Evolutionary conservation across 2,329 filamentous ascomycete species (phyloP).

Genomic region (Pseudogymnoascus destructans): DNA sequence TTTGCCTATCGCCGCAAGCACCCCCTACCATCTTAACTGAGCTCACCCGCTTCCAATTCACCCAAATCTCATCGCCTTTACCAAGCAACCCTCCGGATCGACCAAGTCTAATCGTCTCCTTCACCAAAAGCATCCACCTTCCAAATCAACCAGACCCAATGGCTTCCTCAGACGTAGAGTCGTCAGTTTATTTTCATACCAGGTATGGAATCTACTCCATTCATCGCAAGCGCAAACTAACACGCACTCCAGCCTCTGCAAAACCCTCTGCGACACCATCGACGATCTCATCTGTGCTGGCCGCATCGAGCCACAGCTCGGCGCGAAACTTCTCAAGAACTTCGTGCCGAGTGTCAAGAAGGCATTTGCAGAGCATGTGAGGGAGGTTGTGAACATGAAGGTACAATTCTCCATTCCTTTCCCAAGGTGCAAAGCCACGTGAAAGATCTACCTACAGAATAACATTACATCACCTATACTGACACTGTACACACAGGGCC

Average conservation of each 20-base stretch:
- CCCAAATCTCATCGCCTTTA: neutral
- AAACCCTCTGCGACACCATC: constrained; percentile 12
- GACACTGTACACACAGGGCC: neutral
- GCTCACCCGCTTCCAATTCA: neutral
- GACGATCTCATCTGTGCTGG: constrained; percentile 15
- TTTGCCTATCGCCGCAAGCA: neutral
- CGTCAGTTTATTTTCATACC: neutral
- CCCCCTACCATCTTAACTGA: neutral
- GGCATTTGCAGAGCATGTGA: neutral
- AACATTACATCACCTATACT: neutral
- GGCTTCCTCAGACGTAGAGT: neutral
- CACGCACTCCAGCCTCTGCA: constrained; percentile 12
- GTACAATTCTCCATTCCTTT: neutral
- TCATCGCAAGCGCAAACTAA: neutral
- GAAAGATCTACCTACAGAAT: neutral
- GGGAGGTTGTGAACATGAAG: neutral
- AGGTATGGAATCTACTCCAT: neutral
- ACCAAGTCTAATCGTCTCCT: neutral
- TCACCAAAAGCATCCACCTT: neutral
- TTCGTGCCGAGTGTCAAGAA: neutral
- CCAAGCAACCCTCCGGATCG: neutral
- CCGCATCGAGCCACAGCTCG: constrained; percentile 15
- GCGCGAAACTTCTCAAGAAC: constrained; percentile 11
- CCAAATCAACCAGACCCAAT: neutral
- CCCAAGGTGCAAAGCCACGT: neutral